Base-by-base conservation (phyloP, 257 asterid genomes). In the Cruciata laevipes region DNA sequence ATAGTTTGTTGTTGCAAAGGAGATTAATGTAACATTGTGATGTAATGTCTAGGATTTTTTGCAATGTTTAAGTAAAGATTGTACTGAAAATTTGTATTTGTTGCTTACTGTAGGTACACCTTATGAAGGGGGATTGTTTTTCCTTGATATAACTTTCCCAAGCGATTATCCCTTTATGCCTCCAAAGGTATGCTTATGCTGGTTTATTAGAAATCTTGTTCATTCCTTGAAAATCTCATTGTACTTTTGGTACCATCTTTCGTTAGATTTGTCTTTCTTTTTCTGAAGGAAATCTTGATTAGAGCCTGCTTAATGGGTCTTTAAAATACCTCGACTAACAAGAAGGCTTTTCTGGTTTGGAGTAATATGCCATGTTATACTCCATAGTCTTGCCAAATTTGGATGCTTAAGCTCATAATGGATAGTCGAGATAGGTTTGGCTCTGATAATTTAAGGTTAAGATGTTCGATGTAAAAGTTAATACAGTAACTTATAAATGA, bases 71-170 rank as follows among this genome's bases (percentile, higher is more conserved):
- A 37, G 13, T 37, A n/a, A 18, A 21, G 10, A n/a, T 35, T 32
- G 0, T 51, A 38, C 60, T 74, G 40, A 67, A 58, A 37, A 23
- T 63, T n/a, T n/a, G n/a, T n/a, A n/a, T 32, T 32, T 65, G 55
- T 23, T 65, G 47, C 79, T 35, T 73, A 67, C 79, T 70, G 80
- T 71, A 92, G 98, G 96, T 69, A 92, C 98, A n/a, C 97, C 98
- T 58, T 92, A 92, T 77, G 85, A 85, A 37, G 93, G 96, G 40
- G 97, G 98, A 55, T 78, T 89, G 73, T 92, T 75, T 76, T 92
- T 89, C 78, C 93, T 92, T 16, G 98, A 92, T 69, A 92, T 92
- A 61, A 87, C 89, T 44, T 92, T 92, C 71, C 96, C 96, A 5
- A 77, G 64, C 53, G 94, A 92, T 78, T 87, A 92, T 75, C 98